phyloP scores from a whole-genome alignment of 2,329 filamentous ascomycete species.

The Trichoderma breve region DNA sequence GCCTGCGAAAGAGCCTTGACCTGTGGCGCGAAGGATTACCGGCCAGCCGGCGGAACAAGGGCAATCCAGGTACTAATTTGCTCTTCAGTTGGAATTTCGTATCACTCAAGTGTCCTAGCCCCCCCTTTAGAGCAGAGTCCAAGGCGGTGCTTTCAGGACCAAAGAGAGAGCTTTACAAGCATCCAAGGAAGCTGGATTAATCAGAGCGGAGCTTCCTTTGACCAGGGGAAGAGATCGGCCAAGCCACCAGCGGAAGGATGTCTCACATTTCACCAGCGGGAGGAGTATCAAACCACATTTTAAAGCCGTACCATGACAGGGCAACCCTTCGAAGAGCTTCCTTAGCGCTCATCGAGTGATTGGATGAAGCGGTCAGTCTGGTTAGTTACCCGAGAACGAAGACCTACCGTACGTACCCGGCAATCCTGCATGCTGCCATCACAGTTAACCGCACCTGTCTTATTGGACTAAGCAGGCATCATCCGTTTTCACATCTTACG shows the following conservation, averaged over 20 bases:
- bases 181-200: not conserved
- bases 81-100: not conserved
- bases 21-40: not conserved
- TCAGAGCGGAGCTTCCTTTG: not conserved
- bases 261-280: conserved; percentile 8
- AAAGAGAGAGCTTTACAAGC: not conserved
- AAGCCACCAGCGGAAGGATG: conserved; percentile 11
- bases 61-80: not conserved
- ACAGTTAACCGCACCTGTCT: not conserved
- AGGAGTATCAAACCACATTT: conserved; percentile 1
- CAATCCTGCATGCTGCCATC: not conserved
- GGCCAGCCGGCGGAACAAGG: not conserved
- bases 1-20: not conserved
- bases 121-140: not conserved
- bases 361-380: not conserved
- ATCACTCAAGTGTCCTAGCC: not conserved
- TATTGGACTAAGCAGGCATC: not conserved
- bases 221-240: conserved; percentile 5
- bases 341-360: conserved; percentile 3
- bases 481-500: not conserved
- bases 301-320: not conserved
- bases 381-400: not conserved
- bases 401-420: not conserved
- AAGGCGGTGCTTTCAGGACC: not conserved
- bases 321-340: not conserved